Conservation (phyloP, 441 rosid species). For the Eruca vesicaria region DNA sequence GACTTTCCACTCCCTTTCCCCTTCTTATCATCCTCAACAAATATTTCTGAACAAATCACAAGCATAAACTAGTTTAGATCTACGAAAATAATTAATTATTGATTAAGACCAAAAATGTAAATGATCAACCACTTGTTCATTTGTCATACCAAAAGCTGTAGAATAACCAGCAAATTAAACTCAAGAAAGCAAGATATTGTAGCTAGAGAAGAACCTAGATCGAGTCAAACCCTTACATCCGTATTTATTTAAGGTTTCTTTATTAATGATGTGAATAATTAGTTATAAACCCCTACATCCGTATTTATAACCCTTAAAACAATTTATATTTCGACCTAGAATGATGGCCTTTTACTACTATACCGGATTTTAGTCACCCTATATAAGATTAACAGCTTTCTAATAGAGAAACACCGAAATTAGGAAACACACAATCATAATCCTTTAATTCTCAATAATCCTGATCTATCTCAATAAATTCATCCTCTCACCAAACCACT, state of each 20-base stretch:
- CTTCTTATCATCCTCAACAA: too few species aligned
- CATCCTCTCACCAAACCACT: neutral
- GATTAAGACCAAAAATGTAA: neutral
- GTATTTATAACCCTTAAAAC: neutral
- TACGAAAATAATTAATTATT: neutral
- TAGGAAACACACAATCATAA: neutral
- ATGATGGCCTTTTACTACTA: neutral
- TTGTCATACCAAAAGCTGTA: neutral
- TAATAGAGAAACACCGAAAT: neutral
- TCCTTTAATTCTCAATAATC: neutral
- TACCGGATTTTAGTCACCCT: too few species aligned
- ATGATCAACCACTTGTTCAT: neutral
- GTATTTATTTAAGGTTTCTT: neutral
- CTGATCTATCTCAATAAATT: neutral
- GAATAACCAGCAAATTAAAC: neutral
- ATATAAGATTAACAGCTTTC: neutral
- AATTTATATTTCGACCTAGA: neutral
- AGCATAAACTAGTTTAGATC: neutral
- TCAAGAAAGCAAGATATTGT: neutral
- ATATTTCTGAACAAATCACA: constrained; percentile 13
- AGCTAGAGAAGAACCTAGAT: neutral
- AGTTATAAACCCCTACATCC: neutral
- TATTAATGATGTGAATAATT: neutral
- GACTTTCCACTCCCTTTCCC: too few species aligned
- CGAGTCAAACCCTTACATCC: neutral